These are phyloP conservation scores for Penicillium aurantiogriseum DNA, from an alignment of 2,329 filamentous ascomycete species.

Conservation along the genomic window DNA sequence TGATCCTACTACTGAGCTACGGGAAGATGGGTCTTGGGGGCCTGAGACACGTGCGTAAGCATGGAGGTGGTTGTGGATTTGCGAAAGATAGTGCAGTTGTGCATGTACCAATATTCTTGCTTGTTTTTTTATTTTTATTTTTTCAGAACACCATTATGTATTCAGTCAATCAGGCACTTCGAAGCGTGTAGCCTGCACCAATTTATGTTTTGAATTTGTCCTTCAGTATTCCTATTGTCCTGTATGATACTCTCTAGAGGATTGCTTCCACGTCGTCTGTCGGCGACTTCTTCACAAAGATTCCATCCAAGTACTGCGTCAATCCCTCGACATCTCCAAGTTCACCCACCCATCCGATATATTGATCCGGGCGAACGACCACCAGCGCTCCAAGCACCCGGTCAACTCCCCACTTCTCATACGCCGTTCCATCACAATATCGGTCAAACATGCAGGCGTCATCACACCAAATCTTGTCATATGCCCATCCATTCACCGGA, in stretches of 20 bases:
- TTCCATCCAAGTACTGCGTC: constrained; percentile 24
- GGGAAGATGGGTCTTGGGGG: constrained; percentile 12
- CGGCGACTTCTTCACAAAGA: constrained; percentile 13
- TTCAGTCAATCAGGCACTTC: too few relatives aligned
- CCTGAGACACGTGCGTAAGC: constrained; percentile 2
- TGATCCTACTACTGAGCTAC: constrained; percentile 13
- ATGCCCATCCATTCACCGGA: constrained; percentile 53
- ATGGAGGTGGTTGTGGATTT: neutral
- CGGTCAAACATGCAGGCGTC: constrained; percentile 33
- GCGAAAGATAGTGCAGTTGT: neutral
- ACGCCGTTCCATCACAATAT: constrained; percentile 27
- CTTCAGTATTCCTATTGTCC: neutral
- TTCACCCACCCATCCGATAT: constrained; percentile 31
- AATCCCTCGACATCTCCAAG: constrained; percentile 25
- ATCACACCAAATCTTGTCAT: constrained; percentile 58
- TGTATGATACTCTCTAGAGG: neutral
- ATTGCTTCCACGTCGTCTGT: neutral
- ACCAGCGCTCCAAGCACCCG: constrained; percentile 22
- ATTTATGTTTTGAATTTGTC: neutral
- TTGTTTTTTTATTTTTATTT: too few relatives aligned
- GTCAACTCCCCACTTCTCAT: constrained; percentile 29
- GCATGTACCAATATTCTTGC: neutral
- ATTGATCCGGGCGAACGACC: constrained; percentile 28
- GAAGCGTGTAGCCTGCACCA: too few relatives aligned
- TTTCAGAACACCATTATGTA: neutral